Evolutionary conservation across 2,329 filamentous ascomycete genomes (phyloP), one percentile per base, ranked within the genome.

Genomic region (Ilyonectria mors-panacis): DNA sequence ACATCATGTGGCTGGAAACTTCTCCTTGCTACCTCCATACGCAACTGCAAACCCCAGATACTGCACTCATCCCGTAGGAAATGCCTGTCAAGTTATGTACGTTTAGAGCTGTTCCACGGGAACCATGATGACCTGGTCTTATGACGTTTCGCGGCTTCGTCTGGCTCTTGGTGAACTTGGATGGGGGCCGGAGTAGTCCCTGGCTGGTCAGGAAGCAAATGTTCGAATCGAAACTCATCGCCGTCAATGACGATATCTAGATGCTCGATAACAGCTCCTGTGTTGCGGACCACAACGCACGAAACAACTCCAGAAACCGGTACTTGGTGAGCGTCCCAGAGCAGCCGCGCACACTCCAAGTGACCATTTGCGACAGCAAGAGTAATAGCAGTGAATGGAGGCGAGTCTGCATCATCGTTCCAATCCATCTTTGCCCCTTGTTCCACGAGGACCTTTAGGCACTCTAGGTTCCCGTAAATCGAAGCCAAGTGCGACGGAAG

Each of bases 301-400:
- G 59, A 10, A 8, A 60, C 48, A 30, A 19, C 23, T 23, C 56
- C 55, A 15, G n/a, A 15, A 21, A 58, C 44, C n/a, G 56, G 39
- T n/a, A 35, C 6, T 23, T 21, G 56, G 30, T 8, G 15, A 35
- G 21, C 30, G 15, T 12, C n/a, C 56, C 28, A 48, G 28, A 59
- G 23, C n/a, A 50, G 4, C 26, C 19, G 23, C 44, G 56, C 56
- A 26, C 44, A 59, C 12, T 59, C 42, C 44, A 59, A 35, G 21
- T 59, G 56, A 3, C 56, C 56, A 28, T 59, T 59, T 30, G 56
- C 56, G 12, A 59, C 28, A 39, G 56, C 44, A n/a, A 59, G 56
- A 13, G 42, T 9, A 19, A 59, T 30, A 2, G 56, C 44, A 15
- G 42, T 59, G 15, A 33, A 50, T 21, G 56, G 42, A 26, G 39